These are phyloP conservation scores for Lepidium sativum DNA, from an alignment of 345 rosid species.

Conservation along the genomic window DNA sequence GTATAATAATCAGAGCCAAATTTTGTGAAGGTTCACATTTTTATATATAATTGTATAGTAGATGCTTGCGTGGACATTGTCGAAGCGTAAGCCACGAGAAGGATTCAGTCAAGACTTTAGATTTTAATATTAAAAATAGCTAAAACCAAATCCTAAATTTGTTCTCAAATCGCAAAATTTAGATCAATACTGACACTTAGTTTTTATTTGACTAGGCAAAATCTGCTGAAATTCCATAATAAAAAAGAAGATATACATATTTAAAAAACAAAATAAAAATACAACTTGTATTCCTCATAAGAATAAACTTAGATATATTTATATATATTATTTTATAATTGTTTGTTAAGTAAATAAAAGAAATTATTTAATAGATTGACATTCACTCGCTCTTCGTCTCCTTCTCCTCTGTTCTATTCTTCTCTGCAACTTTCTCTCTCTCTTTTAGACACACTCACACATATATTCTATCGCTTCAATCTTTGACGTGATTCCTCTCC, in stretches of 20 bases:
- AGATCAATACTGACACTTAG: slow-evolving; percentile 19
- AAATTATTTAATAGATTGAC: not conserved
- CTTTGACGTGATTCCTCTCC: slow-evolving; percentile 24
- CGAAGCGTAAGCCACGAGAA: slow-evolving; percentile 22
- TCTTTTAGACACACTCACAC: slow-evolving; percentile 19
- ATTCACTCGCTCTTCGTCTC: slow-evolving; percentile 14
- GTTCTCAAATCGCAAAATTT: slow-evolving; percentile 7
- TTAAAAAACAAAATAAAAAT: no score
- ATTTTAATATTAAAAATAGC: slow-evolving; percentile 10
- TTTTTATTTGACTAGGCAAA: slow-evolving; percentile 26
- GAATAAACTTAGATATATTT: no score
- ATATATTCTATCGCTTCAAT: slow-evolving; percentile 45
- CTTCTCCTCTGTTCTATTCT: slow-evolving; percentile 17
- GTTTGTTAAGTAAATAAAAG: not conserved
- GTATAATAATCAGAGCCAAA: not conserved
- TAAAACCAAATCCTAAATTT: slow-evolving; percentile 17
- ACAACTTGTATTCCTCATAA: no score
- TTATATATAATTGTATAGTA: not conserved
- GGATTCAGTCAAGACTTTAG: slow-evolving; percentile 21
- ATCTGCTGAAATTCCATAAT: not conserved
- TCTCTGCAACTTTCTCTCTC: slow-evolving; percentile 25
- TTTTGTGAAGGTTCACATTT: not conserved
- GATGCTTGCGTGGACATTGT: slow-evolving; percentile 8
- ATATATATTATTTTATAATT: no score
- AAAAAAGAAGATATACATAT: no score